Base-by-base conservation (phyloP, 2,329 filamentous ascomycete genomes). In the Xylaria sp. region DNA sequence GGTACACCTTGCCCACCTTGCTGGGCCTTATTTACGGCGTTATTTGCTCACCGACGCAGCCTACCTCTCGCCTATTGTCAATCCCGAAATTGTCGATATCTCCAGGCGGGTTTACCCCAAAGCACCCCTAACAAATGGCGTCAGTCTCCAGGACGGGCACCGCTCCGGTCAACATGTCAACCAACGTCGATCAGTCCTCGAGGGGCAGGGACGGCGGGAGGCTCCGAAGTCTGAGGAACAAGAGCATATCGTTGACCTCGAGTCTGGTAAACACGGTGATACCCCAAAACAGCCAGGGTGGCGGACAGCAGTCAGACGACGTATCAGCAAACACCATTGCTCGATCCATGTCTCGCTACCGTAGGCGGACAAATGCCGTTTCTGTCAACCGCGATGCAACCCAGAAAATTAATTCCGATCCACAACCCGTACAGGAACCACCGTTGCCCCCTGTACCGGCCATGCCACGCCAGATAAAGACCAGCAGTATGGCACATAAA, bases 321-420 rank as follows among this genome's bases (percentile, higher is more conserved):
- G 34, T 56, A 53, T 54, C 61, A n/a, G 58, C 56, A 22, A 69
- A 63, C 55, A 62, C 64, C 59, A 65, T 70, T 57, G 60, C 67
- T 55, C 63, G 68, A 51, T 69, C 68, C 50, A 70, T 70, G 69
- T 71, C 69, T 63, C 66, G 69, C 57, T 71, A 71, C 60, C 69
- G 69, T 39, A 65, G 67, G 37, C 65, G 63, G 37, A 54, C 62
- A 34, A 52, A 63, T 59, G 67, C 62, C 54, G 61, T 65, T 59
- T 52, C 63, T 48, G 61, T 54, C 38, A 57, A 61, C 59, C 61
- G 56, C 59, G 58, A 66, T 64, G 57, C 59, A 47, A 62, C 63
- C 57, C 62, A 62, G 41, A 64, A 66, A 54, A 61, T 65, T 62
- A 62, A 61, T 57, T 57, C 60, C 54, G 58, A 61, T 62, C 62